Evolutionary conservation across 1,284 basidiomycete genomes (phyloP).

Genomic region (Ceratobasidium sp.): DNA sequence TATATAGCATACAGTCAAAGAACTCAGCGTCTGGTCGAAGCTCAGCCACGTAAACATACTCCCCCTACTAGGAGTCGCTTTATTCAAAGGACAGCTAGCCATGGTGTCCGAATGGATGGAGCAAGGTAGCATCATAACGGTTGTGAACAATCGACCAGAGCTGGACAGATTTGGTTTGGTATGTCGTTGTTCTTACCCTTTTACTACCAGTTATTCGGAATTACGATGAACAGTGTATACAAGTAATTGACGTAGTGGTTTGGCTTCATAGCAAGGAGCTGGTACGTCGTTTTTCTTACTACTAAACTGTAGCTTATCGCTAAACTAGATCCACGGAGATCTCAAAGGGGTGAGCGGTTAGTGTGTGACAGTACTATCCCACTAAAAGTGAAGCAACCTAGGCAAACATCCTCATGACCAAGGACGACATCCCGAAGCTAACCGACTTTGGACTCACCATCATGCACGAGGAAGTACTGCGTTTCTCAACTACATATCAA

Average conservation of each 20-base stretch:
- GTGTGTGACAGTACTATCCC: neutral
- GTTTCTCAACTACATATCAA: neutral
- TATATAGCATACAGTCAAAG: conserved; percentile 1
- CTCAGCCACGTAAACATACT: conserved; percentile 10
- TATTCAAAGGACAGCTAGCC: conserved; percentile 8
- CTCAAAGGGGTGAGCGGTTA: neutral
- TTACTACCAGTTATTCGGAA: no score
- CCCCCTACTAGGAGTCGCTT: conserved; percentile 4
- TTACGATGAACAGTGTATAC: neutral
- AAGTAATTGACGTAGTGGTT: neutral
- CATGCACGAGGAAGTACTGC: neutral
- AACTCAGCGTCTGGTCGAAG: conserved; percentile 14
- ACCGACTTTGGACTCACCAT: conserved; percentile 12
- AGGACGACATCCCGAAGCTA: conserved; percentile 8
- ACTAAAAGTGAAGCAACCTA: neutral
- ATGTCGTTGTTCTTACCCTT: neutral
- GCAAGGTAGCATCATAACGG: conserved; percentile 13
- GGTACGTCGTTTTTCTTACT: neutral
- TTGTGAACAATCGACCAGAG: conserved; percentile 11
- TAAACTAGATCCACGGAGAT: conserved; percentile 14
- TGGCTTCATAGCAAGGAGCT: conserved; percentile 15
- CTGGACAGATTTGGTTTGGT: conserved; percentile 16
- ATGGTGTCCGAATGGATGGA: conserved; percentile 30
- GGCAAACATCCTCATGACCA: conserved; percentile 11
- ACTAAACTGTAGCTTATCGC: no score